Evolutionary conservation across 805 yeast genomes (phyloP), one percentile per base, ranked within the genome.

Genomic region (Ascoidea tarda): DNA sequence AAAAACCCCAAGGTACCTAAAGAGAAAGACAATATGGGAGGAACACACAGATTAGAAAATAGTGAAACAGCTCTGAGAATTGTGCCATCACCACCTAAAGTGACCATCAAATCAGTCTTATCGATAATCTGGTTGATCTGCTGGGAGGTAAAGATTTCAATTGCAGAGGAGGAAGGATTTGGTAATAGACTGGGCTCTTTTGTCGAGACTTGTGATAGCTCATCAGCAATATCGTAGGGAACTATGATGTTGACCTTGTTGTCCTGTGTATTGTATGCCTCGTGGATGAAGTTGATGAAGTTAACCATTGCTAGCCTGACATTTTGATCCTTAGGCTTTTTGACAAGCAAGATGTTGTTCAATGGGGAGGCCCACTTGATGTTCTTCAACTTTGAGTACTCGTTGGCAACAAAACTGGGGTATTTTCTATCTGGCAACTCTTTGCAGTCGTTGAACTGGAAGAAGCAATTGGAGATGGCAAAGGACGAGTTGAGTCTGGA

Each of bases 1-100:
- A 90, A 66, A 61, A 90, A 90, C 6, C 98, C 98, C 46, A 90
- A 66, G 0, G 97, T 89, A 0, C 98, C 98, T 68, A 90, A 68
- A 0, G 96, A 87, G 63, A 87, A 89, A 32, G 95, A 81, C 50
- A 90, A 67, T 0, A 90, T 87, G 0, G 98, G 98, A 1, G 98
- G 98, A 4, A 87, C 93, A 38, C 70, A 72, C 6, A 73, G 73
- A 61, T 80, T 78, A 52, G 83, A 79, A 62, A 90, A 90, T 59
- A 80, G 70, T 5, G 93, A 80, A 0, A 88, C 91, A 0, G 91
- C 96, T 52, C 90, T 76, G 48, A 90, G 66, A 52, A 88, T 87
- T 0, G 97, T 90, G 5, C 98, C 98, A 66, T 90, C 98, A 16
- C 98, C 98, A n/a, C 98, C 98, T 46, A 90, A 66, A 0, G 96